Conservation (phyloP, 2,329 filamentous ascomycete genomes). For the Trematosphaeria pertusa region DNA sequence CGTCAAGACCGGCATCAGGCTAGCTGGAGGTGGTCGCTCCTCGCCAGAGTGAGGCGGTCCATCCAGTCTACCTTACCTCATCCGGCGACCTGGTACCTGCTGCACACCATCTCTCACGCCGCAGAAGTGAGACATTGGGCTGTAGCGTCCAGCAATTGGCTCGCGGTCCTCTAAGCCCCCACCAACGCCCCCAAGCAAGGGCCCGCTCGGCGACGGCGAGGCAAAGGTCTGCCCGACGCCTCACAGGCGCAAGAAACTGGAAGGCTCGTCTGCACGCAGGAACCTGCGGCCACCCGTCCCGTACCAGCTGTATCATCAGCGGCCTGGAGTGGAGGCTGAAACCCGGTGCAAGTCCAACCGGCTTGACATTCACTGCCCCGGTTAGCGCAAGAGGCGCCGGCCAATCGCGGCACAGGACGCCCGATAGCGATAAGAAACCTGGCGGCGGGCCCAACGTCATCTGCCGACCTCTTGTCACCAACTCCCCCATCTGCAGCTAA, state of each 20-base stretch:
- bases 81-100: background rate
- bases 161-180: constrained; percentile 11
- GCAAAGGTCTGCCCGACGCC: constrained; percentile 12
- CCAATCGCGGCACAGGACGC: constrained; percentile 1
- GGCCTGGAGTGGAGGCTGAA: constrained; percentile 3
- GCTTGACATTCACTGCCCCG: constrained; percentile 2
- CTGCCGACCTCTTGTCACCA: constrained; percentile 14
- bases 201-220: constrained; percentile 1
- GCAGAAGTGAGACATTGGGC: background rate
- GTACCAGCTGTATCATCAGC: background rate
- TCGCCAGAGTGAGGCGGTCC: too few species aligned
- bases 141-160: too few species aligned
- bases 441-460: constrained; percentile 2
- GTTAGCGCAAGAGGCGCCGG: background rate
- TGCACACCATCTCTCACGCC: background rate
- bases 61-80: too few species aligned
- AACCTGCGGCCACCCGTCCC: constrained; percentile 15
- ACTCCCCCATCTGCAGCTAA: constrained; percentile 35
- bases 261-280: constrained; percentile 8
- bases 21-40: too few species aligned
- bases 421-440: constrained; percentile 22
- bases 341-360: constrained; percentile 4
- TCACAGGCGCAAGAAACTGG: constrained; percentile 8
- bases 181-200: constrained; percentile 17
- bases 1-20: too few species aligned